Conservation (phyloP, 768 basidiomycete genomes). For the Panus rudis region DNA sequence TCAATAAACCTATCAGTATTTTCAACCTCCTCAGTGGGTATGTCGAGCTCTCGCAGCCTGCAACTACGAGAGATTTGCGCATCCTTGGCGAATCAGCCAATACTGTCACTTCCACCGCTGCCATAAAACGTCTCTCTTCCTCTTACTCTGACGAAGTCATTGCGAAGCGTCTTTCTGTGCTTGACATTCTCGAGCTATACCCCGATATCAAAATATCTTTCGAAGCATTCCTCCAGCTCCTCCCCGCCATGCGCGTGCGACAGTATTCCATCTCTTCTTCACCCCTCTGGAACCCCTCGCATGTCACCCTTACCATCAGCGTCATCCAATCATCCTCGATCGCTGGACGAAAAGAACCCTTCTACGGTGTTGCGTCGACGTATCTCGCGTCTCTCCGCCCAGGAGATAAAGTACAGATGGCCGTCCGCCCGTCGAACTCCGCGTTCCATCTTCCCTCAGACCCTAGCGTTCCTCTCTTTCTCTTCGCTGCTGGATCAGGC, state of each 20-base stretch:
- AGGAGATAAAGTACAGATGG: constrained; percentile 36
- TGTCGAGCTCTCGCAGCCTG: constrained; percentile 41
- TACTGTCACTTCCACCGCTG: constrained; percentile 18
- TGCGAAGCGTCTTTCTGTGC: constrained; percentile 31
- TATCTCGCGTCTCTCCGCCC: constrained; percentile 34
- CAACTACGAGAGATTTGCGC: constrained; percentile 35
- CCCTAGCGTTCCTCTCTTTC: constrained; percentile 32
- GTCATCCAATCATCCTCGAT: constrained; percentile 32
- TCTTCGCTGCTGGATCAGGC: constrained; percentile 42
- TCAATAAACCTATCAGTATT: constrained; percentile 29
- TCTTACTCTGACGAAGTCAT: constrained; percentile 29
- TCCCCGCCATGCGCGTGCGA: constrained; percentile 41
- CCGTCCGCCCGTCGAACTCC: constrained; percentile 34
- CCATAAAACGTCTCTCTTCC: constrained; percentile 23
- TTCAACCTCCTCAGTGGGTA: constrained; percentile 34
- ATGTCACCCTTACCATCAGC: constrained; percentile 37
- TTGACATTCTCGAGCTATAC: constrained; percentile 35
- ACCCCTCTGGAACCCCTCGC: constrained; percentile 35
- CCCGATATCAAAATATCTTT: constrained; percentile 31
- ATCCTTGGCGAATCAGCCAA: constrained; percentile 21
- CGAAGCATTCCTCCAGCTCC: constrained; percentile 32
- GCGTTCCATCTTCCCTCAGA: constrained; percentile 35
- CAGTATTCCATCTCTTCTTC: constrained; percentile 49
- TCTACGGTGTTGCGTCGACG: constrained; percentile 40
- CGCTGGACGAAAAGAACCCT: constrained; percentile 25